Evolutionary conservation across 2,329 filamentous ascomycete species (phyloP).

Genomic region (Ophiostoma australiae): DNA sequence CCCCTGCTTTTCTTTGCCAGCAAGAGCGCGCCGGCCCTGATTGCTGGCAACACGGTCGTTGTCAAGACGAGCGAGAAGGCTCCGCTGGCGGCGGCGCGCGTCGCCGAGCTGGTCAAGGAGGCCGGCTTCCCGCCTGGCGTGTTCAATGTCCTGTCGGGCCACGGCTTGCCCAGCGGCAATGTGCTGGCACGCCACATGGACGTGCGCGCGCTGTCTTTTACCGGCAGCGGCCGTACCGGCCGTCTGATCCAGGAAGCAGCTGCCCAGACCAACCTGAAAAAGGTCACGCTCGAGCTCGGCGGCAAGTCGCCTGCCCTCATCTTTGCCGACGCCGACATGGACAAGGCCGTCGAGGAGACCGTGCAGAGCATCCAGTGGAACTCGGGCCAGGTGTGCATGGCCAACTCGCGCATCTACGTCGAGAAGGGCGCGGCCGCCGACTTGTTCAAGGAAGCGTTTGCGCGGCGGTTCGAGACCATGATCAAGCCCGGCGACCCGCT

Average conservation of each 20-base stretch:
- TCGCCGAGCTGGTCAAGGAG: conserved; percentile 58
- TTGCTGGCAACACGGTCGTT: conserved; percentile 53
- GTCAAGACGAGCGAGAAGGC: conserved; percentile 56
- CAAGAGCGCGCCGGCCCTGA: conserved; percentile 61
- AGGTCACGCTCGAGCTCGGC: conserved; percentile 56
- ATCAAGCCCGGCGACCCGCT: conserved; percentile 39
- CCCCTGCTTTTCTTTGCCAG: conserved; percentile 61
- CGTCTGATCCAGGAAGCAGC: conserved; percentile 58
- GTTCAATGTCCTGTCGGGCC: conserved; percentile 62
- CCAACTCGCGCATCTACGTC: conserved; percentile 45
- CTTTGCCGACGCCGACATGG: conserved; percentile 54
- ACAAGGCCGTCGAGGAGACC: conserved; percentile 51
- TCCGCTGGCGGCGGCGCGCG: conserved; percentile 50
- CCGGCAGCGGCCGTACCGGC: conserved; percentile 55
- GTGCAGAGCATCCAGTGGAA: conserved; percentile 37
- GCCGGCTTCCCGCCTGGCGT: conserved; percentile 67
- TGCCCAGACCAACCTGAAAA: conserved; percentile 56
- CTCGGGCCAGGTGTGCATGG: conserved; percentile 48
- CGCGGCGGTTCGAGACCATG: conserved; percentile 38
- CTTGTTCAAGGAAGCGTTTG: conserved; percentile 38
- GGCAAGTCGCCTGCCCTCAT: conserved; percentile 57
- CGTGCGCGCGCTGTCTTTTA: conserved; percentile 60
- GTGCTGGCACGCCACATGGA: conserved; percentile 29
- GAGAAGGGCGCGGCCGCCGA: conserved; percentile 36
- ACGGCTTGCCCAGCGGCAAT: conserved; percentile 40